A percentile compares a stretch with the other conserved stretches of the same genome.
These are phyloP conservation scores for Pezicula radicicola DNA, from an alignment of 2,329 filamentous ascomycete species.

Conservation along the genomic window DNA sequence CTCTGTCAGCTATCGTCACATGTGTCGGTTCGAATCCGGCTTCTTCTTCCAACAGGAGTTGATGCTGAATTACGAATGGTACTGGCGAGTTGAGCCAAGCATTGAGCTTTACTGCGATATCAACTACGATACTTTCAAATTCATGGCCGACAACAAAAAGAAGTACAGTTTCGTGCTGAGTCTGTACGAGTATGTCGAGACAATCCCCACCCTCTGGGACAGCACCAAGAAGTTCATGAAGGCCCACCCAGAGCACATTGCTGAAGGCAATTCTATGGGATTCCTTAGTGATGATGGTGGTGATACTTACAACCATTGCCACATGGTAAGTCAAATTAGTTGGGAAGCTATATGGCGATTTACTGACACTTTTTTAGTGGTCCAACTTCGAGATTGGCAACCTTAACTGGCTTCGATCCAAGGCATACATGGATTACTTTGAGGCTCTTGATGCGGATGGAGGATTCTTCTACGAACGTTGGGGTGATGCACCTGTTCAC, in stretches of 20 bases:
- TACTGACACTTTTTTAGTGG: conserved; percentile 61
- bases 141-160: conserved; percentile 93
- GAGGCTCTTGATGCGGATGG: conserved; percentile 83
- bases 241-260: conserved; percentile 84
- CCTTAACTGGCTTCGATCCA: conserved; percentile 87
- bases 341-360: conserved; percentile 7
- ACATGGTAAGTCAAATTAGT: conserved; percentile 67
- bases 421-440: conserved; percentile 90
- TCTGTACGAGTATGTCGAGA: conserved; percentile 94
- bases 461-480: conserved; percentile 98
- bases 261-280: conserved; percentile 77
- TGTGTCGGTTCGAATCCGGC: conserved; percentile 98
- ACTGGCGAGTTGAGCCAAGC: conserved; percentile 98
- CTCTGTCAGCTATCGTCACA: conserved; percentile 95
- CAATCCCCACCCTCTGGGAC: conserved; percentile 91
- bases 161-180: conserved; percentile 98
- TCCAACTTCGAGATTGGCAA: conserved; percentile 98
- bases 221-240: conserved; percentile 93
- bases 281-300: conserved; percentile 92
- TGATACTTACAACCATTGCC: conserved; percentile 93
- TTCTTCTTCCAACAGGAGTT: conserved; percentile 97
- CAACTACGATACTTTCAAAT: conserved; percentile 92
- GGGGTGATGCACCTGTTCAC: conserved; percentile 96
- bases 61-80: conserved; percentile 97
- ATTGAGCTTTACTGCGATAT: conserved; percentile 96